Base-by-base conservation (phyloP, 2,329 filamentous ascomycete genomes). In the Ceratocystis destructans region DNA sequence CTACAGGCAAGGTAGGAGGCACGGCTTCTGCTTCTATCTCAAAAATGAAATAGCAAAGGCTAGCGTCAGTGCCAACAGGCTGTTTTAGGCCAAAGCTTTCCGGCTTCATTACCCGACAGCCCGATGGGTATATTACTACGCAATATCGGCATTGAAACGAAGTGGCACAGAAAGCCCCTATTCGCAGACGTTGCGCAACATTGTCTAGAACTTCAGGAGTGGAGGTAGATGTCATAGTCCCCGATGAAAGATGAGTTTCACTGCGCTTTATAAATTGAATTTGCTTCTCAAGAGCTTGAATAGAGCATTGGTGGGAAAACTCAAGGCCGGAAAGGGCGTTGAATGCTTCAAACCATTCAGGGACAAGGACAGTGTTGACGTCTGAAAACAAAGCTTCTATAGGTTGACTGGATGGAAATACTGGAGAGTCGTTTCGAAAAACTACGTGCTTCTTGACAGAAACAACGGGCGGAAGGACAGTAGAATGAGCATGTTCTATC, bases 11-110 rank as follows among this genome's bases (percentile, higher is more conserved):
- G 3, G 6, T 55, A 8, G 66, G 46, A 17, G 69, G 68, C 3
- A 64, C 62, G 33, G 25, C 50, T 33, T 67, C 67, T 6, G 31
- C 3, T 15, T 62, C 65, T 10, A 76, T 73, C 48, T 70, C 69
- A 70, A 79, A 78, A 2, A 79, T 71, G 5, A 73, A 66, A 68
- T 77, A 79, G 3, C 70, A 71, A n/a, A 80, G 71, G 1, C 68
- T 33, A 4, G 66, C 67, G 33, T 67, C 66, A 20, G 50, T 12
- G 10, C 8, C 46, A 3, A 69, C 62, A 46, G 37, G 70, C 2
- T 59, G 41, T 25, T 69, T 68, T 15, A 67, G 67, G 3, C 70
- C 71, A 15, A 72, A 64, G 3, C 62, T 28, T 3, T 69, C 65
- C 4, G 68, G 61, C 22, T 68, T 70, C 74, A 76, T 79, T 0